phyloP scores from a whole-genome alignment of 805 yeast species.

The Teunomyces barrocoloradensis region DNA sequence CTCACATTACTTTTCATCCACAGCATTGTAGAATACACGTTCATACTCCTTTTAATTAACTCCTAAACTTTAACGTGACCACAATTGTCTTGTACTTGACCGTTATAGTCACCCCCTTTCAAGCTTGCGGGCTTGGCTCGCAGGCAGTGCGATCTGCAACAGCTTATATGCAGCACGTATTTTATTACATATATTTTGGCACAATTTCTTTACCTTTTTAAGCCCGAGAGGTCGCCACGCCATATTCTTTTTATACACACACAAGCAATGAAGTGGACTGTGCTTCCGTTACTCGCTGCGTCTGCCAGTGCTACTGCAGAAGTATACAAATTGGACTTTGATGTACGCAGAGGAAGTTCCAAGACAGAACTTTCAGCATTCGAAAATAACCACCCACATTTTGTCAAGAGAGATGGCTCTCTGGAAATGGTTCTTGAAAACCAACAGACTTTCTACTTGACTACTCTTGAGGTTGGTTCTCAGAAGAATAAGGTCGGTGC shows the following conservation, averaged over 20 bases:
- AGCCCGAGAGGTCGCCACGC: neutral
- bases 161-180: neutral
- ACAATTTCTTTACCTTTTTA: neutral
- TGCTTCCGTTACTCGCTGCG: conserved; percentile 5
- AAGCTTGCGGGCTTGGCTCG: neutral
- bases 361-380: conserved; percentile 6
- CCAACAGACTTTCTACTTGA: conserved; percentile 28
- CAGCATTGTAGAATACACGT: too few species aligned
- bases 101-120: neutral
- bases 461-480: conserved; percentile 30
- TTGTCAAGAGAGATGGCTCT: conserved; percentile 18
- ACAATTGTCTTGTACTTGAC: too few species aligned
- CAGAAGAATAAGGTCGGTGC: conserved; percentile 26
- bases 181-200: neutral
- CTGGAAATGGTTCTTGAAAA: conserved; percentile 20
- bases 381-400: conserved; percentile 9
- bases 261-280: conserved; percentile 7
- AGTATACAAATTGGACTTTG: conserved; percentile 16
- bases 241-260: neutral
- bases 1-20: too few species aligned
- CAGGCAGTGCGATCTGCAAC: neutral
- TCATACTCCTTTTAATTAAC: neutral
- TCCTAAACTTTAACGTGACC: neutral
- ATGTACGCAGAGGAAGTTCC: conserved; percentile 17
- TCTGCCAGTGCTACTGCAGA: conserved; percentile 8